Conservation (phyloP, 2,329 filamentous ascomycete genomes). For the Seiridium unicorne region DNA sequence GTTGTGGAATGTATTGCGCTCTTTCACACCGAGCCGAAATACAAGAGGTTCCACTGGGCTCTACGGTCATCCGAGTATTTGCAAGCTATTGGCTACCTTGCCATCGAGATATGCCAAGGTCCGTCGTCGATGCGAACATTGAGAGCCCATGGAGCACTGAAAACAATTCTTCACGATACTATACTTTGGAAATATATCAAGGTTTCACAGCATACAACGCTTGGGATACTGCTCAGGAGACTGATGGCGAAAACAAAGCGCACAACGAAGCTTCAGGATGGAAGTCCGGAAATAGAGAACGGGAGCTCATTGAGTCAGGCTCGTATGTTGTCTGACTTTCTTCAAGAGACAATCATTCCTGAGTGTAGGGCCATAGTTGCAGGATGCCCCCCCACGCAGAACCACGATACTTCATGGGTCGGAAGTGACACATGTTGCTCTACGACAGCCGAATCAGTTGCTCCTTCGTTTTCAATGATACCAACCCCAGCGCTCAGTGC, state of each 20-base stretch:
- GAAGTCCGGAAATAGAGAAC: not conserved
- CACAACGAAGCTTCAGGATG: not conserved
- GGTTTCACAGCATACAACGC: not conserved
- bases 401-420: too few species aligned
- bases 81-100: not conserved
- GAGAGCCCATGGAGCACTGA: not conserved
- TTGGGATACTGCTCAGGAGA: not conserved
- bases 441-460: too few species aligned
- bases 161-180: not conserved
- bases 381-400: too few species aligned
- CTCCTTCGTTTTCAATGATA: too few species aligned
- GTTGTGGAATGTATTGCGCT: not conserved
- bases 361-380: not conserved
- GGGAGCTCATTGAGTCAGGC: not conserved
- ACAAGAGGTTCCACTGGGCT: not conserved
- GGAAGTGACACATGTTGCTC: too few species aligned
- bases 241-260: not conserved
- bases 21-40: not conserved
- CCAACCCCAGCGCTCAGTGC: too few species aligned
- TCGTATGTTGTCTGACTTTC: not conserved
- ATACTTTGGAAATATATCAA: not conserved
- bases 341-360: not conserved
- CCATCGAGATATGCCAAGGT: not conserved
- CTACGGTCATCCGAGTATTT: not conserved
- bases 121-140: not conserved